Conservation (phyloP, 345 rosid species). For the Rhodamnia argentea region DNA sequence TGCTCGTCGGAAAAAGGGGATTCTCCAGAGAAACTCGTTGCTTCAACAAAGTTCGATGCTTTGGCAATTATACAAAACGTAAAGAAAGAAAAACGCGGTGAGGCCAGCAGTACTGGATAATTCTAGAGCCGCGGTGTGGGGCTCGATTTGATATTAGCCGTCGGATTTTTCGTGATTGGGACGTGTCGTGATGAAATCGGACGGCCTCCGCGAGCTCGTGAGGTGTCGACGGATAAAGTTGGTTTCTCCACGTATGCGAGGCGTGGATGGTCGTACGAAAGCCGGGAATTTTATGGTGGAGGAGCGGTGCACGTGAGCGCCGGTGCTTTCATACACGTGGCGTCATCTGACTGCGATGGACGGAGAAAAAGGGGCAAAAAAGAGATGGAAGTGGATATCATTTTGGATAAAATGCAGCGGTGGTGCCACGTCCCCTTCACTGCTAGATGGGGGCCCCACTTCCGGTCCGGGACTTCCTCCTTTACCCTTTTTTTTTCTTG, state of each 20-base stretch:
- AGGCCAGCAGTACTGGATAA: not conserved
- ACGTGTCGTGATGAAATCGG: not conserved
- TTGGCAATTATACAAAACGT: not conserved
- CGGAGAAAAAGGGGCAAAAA: too few species aligned
- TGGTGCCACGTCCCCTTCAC: not conserved
- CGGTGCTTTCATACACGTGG: conserved; percentile 3
- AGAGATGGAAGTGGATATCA: not conserved
- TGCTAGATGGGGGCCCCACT: not conserved
- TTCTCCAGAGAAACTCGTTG: not conserved
- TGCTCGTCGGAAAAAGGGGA: not conserved
- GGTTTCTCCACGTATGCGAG: not conserved
- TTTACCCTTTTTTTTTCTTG: not conserved
- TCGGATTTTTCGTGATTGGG: not conserved
- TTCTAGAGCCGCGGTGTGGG: not conserved
- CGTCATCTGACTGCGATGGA: not conserved
- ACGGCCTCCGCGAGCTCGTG: not conserved
- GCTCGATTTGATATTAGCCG: not conserved
- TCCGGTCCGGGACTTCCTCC: not conserved
- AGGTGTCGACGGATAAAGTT: not conserved
- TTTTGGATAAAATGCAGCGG: not conserved
- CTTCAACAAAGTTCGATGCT: not conserved
- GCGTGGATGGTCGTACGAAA: not conserved
- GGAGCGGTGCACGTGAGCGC: not conserved
- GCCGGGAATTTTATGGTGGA: not conserved
- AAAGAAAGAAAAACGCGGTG: not conserved